A percentile compares a stretch with the other conserved stretches of the same genome.
Evolutionary conservation across 352 stramenopile genomes (phyloP).

Genomic region (Phytopythium oedochilum): DNA sequence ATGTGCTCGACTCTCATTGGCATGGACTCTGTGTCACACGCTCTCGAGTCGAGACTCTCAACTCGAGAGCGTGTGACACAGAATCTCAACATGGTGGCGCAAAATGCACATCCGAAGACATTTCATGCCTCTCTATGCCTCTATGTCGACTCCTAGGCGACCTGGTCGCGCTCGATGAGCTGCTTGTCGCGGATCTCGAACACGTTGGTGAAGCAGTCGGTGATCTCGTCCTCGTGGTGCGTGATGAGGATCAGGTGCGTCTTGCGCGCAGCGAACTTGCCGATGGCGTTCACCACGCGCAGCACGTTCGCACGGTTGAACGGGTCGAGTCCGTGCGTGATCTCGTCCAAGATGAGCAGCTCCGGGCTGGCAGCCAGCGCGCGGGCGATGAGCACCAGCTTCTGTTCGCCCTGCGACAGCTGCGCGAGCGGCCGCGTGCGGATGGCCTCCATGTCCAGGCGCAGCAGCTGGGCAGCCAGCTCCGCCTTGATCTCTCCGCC

Average conservation of each 20-base stretch:
- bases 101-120: too few species aligned
- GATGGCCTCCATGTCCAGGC: slow-evolving; percentile 21
- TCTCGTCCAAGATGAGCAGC: slow-evolving; percentile 90
- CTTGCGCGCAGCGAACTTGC: slow-evolving; percentile 27
- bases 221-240: slow-evolving; percentile 91
- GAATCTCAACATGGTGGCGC: too few species aligned
- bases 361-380: slow-evolving; percentile 66
- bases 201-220: slow-evolving; percentile 70
- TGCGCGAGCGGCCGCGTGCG: slow-evolving; percentile 44
- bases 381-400: slow-evolving; percentile 85
- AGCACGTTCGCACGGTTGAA: slow-evolving; percentile 78
- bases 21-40: too few species aligned
- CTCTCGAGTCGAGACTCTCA: too few species aligned
- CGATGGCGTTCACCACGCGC: slow-evolving; percentile 70
- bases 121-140: too few species aligned
- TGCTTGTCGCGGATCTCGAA: slow-evolving; percentile 78
- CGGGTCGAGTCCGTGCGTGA: slow-evolving; percentile 88
- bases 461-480: slow-evolving; percentile 31
- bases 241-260: slow-evolving; percentile 89
- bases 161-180: slow-evolving; percentile 32
- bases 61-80: too few species aligned
- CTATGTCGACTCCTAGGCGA: slow-evolving; percentile 7
- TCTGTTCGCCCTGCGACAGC: slow-evolving; percentile 91
- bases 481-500: slow-evolving; percentile 24
- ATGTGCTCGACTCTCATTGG: too few species aligned